Base-by-base conservation (phyloP, 352 stramenopile genomes). In the Bremia lactucae region DNA sequence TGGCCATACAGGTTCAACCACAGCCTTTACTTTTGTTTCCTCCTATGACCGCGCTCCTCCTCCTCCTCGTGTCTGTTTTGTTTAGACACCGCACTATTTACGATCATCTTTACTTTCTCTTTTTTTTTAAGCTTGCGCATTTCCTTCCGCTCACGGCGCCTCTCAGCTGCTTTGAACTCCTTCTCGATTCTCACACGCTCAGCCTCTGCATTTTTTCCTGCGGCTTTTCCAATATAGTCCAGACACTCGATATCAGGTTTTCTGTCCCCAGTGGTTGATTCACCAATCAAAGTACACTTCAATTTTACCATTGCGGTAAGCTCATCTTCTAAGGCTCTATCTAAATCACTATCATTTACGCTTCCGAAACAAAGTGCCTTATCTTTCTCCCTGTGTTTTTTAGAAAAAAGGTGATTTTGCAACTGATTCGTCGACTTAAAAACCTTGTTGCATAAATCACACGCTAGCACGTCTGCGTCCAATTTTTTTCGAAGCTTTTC, bases 371-470 rank as follows among this genome's bases (percentile, higher is more conserved):
- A 86, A n/a, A 89, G 54, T 22, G 85, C 67, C 8, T 70, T 29
- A 42, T 88, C 78, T 50, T 71, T 81, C 15, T 88, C 80, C 18
- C 67, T 71, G 39, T 92, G 80, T 40, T 89, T 92, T 35, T 87
- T 92, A 3, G 74, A 88, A 19, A 52, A 67, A 0, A 89, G 42
- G 46, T 92, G 77, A 49, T 88, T 89, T 29, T 82, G 52, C 15
- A 90, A 59, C 49, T 92, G 80, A 49, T 90, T 90, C 19, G 65
- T 46, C 4, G 77, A 87, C 62, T 87, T 89, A 61, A 92, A 92
- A 3, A 62, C 74, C 52, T 92, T 89, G 48, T 63, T 76, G 51
- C 80, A 92, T 41, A 92, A 50, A 34, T 88, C 74, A 37, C 80
- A 92, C 4, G 83, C 46, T 18, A 87, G 44, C 28, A 88, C 35